Percentiles rank a stretch among this genome's conserved stretches.
Conservation (phyloP, 768 basidiomycete species). For the Grammothele lineata region DNA sequence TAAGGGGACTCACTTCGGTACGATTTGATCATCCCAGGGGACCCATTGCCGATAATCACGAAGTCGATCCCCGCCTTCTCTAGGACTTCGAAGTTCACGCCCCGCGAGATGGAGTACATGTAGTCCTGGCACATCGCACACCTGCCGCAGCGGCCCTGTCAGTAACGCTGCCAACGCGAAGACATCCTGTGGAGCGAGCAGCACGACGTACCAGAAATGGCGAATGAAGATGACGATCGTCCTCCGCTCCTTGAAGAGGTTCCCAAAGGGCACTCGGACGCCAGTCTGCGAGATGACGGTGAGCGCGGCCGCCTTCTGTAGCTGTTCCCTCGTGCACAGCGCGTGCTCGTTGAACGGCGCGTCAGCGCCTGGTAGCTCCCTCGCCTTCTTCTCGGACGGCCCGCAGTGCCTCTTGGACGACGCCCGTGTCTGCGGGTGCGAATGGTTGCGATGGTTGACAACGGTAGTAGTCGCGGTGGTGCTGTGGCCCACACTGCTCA, state of each 20-base stretch:
- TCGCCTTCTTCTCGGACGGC: not conserved
- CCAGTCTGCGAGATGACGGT: slow-evolving; percentile 68
- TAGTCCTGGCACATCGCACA: slow-evolving; percentile 89
- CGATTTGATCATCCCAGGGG: slow-evolving; percentile 69
- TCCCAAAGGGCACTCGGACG: slow-evolving; percentile 59
- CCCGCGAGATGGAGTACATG: slow-evolving; percentile 58
- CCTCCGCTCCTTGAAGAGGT: slow-evolving; percentile 52
- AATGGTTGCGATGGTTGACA: not conserved
- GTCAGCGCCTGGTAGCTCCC: not conserved
- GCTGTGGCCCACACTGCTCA: not conserved
- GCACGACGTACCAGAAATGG: slow-evolving; percentile 62
- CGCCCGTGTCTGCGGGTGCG: not conserved
- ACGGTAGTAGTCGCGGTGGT: not conserved
- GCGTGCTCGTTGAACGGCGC: slow-evolving; percentile 39
- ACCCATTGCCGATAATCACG: slow-evolving; percentile 76
- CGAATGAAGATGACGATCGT: slow-evolving; percentile 83
- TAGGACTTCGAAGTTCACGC: slow-evolving; percentile 44
- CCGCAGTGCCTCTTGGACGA: not conserved
- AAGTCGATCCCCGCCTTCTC: slow-evolving; percentile 50
- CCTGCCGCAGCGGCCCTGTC: slow-evolving; percentile 34
- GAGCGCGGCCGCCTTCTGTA: slow-evolving; percentile 57
- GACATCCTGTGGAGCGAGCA: too few relatives aligned
- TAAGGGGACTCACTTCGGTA: slow-evolving; percentile 59
- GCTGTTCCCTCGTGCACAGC: slow-evolving; percentile 49
- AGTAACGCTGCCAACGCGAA: too few relatives aligned